Percentiles rank a stretch among this genome's conserved stretches.
Conservation (phyloP, 2,329 filamentous ascomycete species). For the Trichoderma oligosporum region DNA sequence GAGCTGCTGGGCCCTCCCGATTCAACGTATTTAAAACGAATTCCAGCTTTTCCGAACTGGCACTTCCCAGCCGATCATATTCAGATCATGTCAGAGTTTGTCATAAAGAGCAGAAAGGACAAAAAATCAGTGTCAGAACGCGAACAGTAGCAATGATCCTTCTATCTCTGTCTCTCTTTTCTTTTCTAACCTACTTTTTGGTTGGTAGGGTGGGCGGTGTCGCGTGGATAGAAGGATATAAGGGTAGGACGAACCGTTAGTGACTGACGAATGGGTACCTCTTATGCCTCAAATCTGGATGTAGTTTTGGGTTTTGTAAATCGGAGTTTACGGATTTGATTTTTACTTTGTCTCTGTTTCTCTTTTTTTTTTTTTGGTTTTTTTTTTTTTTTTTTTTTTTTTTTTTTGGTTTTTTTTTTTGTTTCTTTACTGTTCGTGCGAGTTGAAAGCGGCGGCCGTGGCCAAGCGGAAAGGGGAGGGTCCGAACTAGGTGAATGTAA, state of each 20-base stretch:
- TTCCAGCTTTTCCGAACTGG: conserved; percentile 89
- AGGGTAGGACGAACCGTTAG: conserved; percentile 17
- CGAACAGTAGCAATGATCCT: conserved; percentile 39
- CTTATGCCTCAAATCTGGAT: conserved; percentile 34
- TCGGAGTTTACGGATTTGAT: conserved; percentile 36
- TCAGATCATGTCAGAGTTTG: conserved; percentile 83
- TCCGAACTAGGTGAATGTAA: neutral
- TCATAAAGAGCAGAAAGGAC: conserved; percentile 82
- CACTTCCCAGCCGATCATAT: conserved; percentile 94
- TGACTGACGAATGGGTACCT: conserved; percentile 19
- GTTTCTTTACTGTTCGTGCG: neutral
- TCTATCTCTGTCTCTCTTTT: neutral
- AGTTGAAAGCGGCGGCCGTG: neutral
- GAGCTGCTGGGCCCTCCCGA: conserved; percentile 84
- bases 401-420: neutral
- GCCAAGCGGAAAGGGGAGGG: neutral
- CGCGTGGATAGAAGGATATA: conserved; percentile 29
- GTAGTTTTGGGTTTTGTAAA: conserved; percentile 40
- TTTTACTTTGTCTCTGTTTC: neutral
- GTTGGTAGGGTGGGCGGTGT: conserved; percentile 33
- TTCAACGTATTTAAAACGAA: conserved; percentile 74
- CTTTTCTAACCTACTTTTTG: neutral
- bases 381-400: neutral
- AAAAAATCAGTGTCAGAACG: conserved; percentile 64
- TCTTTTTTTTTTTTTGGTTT: neutral